These are phyloP conservation scores for Salix caprea DNA, from an alignment of 345 rosid species.

Conservation along the genomic window DNA sequence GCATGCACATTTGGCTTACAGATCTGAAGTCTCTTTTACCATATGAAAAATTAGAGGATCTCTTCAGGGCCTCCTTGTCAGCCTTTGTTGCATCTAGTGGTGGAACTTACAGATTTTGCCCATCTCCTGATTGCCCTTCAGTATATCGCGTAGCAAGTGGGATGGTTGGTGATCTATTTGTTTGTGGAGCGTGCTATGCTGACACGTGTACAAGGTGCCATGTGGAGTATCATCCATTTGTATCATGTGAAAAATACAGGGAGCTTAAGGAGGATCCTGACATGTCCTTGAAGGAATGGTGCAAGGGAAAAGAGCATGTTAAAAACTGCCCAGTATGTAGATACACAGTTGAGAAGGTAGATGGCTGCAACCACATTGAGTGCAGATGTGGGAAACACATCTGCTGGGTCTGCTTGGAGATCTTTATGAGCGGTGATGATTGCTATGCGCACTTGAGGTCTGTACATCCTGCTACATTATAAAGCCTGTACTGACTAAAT, in stretches of 20 bases:
- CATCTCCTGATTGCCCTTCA: slow-evolving; percentile 85
- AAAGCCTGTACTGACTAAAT: neutral
- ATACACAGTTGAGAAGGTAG: slow-evolving; percentile 65
- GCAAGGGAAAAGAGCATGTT: slow-evolving; percentile 65
- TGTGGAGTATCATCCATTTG: slow-evolving; percentile 62
- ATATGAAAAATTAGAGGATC: slow-evolving; percentile 66
- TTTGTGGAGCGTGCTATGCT: slow-evolving; percentile 69
- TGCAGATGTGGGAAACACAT: slow-evolving; percentile 82
- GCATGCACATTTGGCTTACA: slow-evolving; percentile 43
- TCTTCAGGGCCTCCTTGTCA: slow-evolving; percentile 70
- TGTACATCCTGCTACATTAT: slow-evolving; percentile 36
- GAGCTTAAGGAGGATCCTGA: slow-evolving; percentile 81
- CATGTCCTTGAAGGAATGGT: slow-evolving; percentile 71
- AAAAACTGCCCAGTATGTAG: slow-evolving; percentile 71
- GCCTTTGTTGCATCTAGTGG: slow-evolving; percentile 59
- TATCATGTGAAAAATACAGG: slow-evolving; percentile 67
- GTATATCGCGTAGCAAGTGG: slow-evolving; percentile 54
- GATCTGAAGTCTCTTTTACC: slow-evolving; percentile 63
- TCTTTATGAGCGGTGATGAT: slow-evolving; percentile 38
- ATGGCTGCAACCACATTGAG: slow-evolving; percentile 80
- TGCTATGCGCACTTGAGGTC: slow-evolving; percentile 65
- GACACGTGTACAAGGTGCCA: slow-evolving; percentile 78
- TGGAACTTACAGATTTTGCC: slow-evolving; percentile 67
- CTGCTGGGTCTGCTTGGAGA: slow-evolving; percentile 77
- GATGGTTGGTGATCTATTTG: slow-evolving; percentile 39